These are phyloP conservation scores for Irpex sp. DNA, from an alignment of 1,284 basidiomycete species.

Conservation along the genomic window DNA sequence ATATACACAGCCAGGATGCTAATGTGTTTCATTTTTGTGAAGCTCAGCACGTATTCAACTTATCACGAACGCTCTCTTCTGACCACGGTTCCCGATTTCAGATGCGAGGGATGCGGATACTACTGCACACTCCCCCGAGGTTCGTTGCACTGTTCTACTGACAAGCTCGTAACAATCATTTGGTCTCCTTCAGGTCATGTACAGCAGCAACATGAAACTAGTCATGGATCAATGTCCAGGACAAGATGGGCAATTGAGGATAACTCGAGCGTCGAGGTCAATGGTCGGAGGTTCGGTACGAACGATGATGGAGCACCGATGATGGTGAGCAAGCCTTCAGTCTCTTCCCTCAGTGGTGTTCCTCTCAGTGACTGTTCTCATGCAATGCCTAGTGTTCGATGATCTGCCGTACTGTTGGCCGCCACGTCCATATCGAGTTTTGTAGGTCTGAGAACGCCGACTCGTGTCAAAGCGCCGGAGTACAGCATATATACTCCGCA, in stretches of 20 bases:
- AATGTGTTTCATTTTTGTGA: conserved; percentile 40
- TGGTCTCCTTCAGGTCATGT: conserved; percentile 40
- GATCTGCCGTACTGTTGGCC: conserved; percentile 48
- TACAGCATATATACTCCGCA: conserved; percentile 41
- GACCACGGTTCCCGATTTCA: conserved; percentile 17
- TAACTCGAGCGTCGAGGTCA: conserved; percentile 48
- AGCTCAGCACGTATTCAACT: conserved; percentile 28
- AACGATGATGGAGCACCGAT: conserved; percentile 63
- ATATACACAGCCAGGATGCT: conserved; percentile 41
- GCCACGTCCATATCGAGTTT: conserved; percentile 55
- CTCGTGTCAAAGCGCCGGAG: conserved; percentile 38
- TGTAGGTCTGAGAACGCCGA: conserved; percentile 39
- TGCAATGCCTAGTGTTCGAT: conserved; percentile 39
- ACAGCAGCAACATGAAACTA: conserved; percentile 58
- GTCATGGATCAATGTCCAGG: conserved; percentile 60
- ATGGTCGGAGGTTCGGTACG: conserved; percentile 50
- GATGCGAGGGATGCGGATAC: conserved; percentile 55
- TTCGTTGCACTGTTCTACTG: conserved; percentile 19
- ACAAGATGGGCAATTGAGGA: conserved; percentile 55
- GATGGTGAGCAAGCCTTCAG: conserved; percentile 28
- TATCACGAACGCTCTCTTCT: not conserved
- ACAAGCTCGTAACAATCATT: not conserved
- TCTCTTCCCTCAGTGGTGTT: too few species aligned
- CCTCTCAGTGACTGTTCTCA: too few species aligned
- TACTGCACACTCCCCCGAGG: conserved; percentile 56